Conservation (phyloP, 2,329 filamentous ascomycete species). For the Penicillium sp. region DNA sequence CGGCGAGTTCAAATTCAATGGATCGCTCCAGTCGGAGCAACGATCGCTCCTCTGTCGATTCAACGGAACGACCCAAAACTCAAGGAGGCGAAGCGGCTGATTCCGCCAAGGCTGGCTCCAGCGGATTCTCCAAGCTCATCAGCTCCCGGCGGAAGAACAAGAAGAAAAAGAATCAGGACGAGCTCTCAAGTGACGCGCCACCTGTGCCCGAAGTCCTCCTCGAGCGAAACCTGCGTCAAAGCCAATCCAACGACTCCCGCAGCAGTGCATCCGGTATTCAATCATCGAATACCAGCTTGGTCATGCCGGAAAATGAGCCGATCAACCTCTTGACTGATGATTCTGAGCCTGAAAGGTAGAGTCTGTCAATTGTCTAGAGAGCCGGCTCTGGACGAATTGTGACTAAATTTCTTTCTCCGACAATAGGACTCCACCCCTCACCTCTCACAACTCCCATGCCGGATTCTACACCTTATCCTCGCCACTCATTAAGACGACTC, state of each 20-base stretch:
- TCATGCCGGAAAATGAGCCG: slow-evolving; percentile 18
- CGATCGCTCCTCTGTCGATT: slow-evolving; percentile 36
- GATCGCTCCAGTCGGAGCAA: slow-evolving; percentile 29
- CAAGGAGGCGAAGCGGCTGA: slow-evolving; percentile 34
- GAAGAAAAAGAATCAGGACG: slow-evolving; percentile 27
- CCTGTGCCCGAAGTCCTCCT: slow-evolving; percentile 18
- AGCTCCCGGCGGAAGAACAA: slow-evolving; percentile 40
- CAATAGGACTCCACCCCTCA: slow-evolving; percentile 42
- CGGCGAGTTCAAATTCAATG: slow-evolving; percentile 29
- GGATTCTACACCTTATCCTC: slow-evolving; percentile 65
- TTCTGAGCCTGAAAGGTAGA: slow-evolving; percentile 39
- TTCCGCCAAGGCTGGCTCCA: slow-evolving; percentile 34
- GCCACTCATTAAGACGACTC: slow-evolving; percentile 56
- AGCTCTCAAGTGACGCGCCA: slow-evolving; percentile 19
- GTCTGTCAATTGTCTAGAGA: slow-evolving; percentile 2
- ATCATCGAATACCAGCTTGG: slow-evolving; percentile 21
- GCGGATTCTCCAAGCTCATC: slow-evolving; percentile 50
- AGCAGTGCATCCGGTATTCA: slow-evolving; percentile 19
- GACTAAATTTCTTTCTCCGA: slow-evolving; percentile 13
- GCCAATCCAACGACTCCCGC: slow-evolving; percentile 22
- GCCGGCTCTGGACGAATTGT: background rate
- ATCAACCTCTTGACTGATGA: slow-evolving; percentile 31
- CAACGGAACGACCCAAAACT: slow-evolving; percentile 34
- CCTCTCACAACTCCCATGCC: slow-evolving; percentile 59
- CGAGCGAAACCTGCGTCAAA: slow-evolving; percentile 18